Percentiles rank a stretch among this genome's conserved stretches.
phyloP scores from a whole-genome alignment of 805 yeast species.

The Kazachstania africana region DNA sequence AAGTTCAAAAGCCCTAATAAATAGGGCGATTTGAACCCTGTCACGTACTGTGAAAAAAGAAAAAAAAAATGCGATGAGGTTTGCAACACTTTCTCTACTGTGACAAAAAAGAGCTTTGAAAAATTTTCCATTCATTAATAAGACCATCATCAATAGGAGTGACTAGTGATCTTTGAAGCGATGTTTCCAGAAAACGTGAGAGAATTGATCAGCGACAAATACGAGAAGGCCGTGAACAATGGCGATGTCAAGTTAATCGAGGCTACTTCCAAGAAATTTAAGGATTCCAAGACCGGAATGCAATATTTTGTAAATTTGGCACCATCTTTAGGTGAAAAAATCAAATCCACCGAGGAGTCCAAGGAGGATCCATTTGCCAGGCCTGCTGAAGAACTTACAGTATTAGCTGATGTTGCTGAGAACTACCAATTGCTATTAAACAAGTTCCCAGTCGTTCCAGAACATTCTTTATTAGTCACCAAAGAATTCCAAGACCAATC shows the following conservation, averaged over 20 bases:
- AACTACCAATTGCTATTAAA: conserved; percentile 60
- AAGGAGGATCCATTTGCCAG: conserved; percentile 61
- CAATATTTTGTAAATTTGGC: conserved; percentile 25
- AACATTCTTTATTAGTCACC: conserved; percentile 73
- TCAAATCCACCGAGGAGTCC: conserved; percentile 26
- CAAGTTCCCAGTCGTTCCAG: conserved; percentile 74
- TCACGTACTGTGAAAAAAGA: no score
- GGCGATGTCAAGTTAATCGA: conserved; percentile 43
- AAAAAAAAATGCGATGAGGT: no score
- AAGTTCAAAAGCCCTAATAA: no score
- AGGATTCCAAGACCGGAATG: conserved; percentile 23
- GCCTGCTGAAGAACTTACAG: conserved; percentile 66
- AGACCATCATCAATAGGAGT: no score
- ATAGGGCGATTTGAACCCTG: no score
- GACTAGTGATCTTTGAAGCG: no score
- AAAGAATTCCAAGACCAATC: conserved; percentile 61
- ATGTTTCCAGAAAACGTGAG: conserved; percentile 31
- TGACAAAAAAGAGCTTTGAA: no score
- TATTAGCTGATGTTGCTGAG: conserved; percentile 38
- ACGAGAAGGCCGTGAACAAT: conserved; percentile 34
- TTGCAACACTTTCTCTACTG: no score
- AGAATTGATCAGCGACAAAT: conserved; percentile 28
- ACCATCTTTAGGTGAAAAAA: conserved; percentile 25
- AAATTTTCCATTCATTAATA: no score
- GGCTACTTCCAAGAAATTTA: conserved; percentile 27